Percentiles rank a stretch among this genome's conserved stretches.
Evolutionary conservation across 1,284 basidiomycete species (phyloP).

Genomic region (Ceratobasidium sp.): DNA sequence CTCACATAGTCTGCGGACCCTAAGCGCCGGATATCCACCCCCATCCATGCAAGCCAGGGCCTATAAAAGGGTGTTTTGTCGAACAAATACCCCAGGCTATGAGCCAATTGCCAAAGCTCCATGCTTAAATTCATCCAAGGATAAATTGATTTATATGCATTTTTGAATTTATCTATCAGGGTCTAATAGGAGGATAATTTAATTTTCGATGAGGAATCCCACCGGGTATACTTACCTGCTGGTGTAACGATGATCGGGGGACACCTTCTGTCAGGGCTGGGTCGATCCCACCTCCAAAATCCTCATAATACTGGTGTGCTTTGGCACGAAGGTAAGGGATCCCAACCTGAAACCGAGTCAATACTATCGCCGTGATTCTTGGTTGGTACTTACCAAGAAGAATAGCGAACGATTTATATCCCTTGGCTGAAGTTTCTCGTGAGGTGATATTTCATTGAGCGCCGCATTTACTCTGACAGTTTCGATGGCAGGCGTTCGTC

Average conservation of each 20-base stretch:
- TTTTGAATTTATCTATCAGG: slow-evolving; percentile 58
- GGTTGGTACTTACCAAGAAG: slow-evolving; percentile 66
- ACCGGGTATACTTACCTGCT: slow-evolving; percentile 4
- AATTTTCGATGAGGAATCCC: slow-evolving; percentile 35
- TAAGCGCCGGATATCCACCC: slow-evolving; percentile 79
- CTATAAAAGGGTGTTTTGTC: slow-evolving; percentile 85
- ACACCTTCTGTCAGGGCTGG: slow-evolving; percentile 65
- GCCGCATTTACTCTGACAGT: slow-evolving; percentile 68
- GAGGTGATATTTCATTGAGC: slow-evolving; percentile 65
- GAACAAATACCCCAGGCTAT: slow-evolving; percentile 91
- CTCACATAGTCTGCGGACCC: slow-evolving; percentile 68
- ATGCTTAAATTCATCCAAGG: slow-evolving; percentile 80
- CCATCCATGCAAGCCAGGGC: slow-evolving; percentile 87
- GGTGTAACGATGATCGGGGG: slow-evolving; percentile 20
- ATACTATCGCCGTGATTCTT: background rate
- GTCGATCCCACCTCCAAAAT: slow-evolving; percentile 79
- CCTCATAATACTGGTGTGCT: slow-evolving; percentile 87
- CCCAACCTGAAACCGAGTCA: slow-evolving; percentile 63
- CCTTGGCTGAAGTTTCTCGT: slow-evolving; percentile 64
- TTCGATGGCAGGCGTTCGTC: slow-evolving; percentile 71
- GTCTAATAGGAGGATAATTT: slow-evolving; percentile 49
- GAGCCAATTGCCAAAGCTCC: slow-evolving; percentile 80
- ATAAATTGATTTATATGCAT: slow-evolving; percentile 72
- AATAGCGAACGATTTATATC: slow-evolving; percentile 77
- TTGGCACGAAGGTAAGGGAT: slow-evolving; percentile 90